A percentile compares a stretch with the other conserved stretches of the same genome.
These are phyloP conservation scores for Botrytis tulipae DNA, from an alignment of 2,329 filamentous ascomycete species.

Conservation along the genomic window DNA sequence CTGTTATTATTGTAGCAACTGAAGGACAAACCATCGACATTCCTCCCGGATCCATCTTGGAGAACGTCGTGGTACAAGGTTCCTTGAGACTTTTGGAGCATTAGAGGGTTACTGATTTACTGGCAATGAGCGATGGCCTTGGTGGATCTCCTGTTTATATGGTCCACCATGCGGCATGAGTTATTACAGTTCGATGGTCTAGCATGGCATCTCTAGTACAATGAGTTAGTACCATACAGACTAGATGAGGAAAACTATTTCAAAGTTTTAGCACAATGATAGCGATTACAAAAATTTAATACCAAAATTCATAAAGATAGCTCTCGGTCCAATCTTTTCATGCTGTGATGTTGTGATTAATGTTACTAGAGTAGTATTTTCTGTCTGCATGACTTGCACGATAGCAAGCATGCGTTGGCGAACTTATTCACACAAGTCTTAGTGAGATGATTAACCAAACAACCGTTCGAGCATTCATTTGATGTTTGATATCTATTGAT, in stretches of 20 bases:
- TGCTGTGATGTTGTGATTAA: background rate
- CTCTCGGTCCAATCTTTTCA: background rate
- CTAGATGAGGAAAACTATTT: constrained; percentile 13
- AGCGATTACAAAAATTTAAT: constrained; percentile 11
- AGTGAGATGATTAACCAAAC: background rate
- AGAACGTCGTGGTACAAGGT: constrained; percentile 98
- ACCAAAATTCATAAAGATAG: background rate
- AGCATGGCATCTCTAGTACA: constrained; percentile 17
- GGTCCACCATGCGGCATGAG: background rate
- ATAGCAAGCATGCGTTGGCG: constrained; percentile 10
- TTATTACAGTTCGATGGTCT: constrained; percentile 11
- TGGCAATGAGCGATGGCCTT: constrained; percentile 14
- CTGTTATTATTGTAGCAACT: constrained; percentile 97
- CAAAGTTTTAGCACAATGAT: constrained; percentile 3
- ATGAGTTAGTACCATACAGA: constrained; percentile 15
- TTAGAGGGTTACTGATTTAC: constrained; percentile 41
- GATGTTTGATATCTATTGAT: background rate
- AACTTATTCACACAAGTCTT: background rate
- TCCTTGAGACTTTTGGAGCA: constrained; percentile 76
- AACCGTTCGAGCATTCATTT: background rate
- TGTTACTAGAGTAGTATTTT: background rate
- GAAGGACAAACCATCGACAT: constrained; percentile 98
- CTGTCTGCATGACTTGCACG: background rate
- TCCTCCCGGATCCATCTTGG: constrained; percentile 91
- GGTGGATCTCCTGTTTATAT: constrained; percentile 19